phyloP scores from a whole-genome alignment of 768 basidiomycete genomes.

The Naganishia friedmannii region DNA sequence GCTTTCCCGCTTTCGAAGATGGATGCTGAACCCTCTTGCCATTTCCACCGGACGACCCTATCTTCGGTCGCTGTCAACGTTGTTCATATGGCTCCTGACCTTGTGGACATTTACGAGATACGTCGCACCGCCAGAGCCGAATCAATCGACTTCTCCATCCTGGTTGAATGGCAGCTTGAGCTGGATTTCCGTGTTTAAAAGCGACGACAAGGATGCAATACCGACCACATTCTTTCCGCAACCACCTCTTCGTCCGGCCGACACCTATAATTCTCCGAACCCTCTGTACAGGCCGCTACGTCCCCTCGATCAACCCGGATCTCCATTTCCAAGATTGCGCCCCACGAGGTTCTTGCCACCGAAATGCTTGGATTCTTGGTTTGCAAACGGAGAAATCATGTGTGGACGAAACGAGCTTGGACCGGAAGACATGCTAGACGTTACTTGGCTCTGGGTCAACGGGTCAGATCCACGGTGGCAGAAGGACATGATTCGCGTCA shows the following conservation, averaged over 20 bases:
- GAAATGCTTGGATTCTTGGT: constrained; percentile 46
- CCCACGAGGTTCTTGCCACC: constrained; percentile 43
- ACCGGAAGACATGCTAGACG: constrained; percentile 45
- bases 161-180: neutral
- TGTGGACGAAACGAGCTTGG: constrained; percentile 42
- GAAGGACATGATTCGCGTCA: constrained; percentile 36
- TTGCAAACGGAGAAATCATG: constrained; percentile 45
- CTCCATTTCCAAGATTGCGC: constrained; percentile 43
- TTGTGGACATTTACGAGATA: constrained; percentile 18
- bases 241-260: constrained; percentile 39
- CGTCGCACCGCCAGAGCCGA: neutral
- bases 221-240: constrained; percentile 37
- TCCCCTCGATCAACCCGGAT: constrained; percentile 38
- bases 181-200: constrained; percentile 9
- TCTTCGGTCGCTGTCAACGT: constrained; percentile 10
- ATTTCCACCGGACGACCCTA: constrained; percentile 21
- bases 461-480: constrained; percentile 46
- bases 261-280: constrained; percentile 37
- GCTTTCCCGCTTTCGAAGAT: neutral
- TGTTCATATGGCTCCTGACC: constrained; percentile 23
- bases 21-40: constrained; percentile 24
- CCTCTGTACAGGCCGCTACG: constrained; percentile 38
- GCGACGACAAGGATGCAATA: neutral
- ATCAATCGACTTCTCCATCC: neutral
- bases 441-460: constrained; percentile 49